Base-by-base conservation (phyloP, 2,329 filamentous ascomycete genomes). In the Myotisia sp. region DNA sequence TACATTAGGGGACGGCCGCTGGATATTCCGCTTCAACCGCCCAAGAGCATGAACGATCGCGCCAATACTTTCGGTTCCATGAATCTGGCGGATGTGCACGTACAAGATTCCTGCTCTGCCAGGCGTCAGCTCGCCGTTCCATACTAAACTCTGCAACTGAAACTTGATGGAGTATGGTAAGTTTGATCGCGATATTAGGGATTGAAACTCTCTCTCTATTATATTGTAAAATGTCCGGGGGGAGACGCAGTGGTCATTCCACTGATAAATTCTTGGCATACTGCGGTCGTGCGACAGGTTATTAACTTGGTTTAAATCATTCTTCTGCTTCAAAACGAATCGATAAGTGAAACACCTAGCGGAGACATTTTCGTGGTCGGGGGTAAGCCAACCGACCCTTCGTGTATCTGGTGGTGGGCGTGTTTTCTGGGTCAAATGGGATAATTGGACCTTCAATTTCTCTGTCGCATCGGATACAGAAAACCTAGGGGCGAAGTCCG, bases 91-190 rank as follows among this genome's bases (percentile, higher is more conserved):
- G n/a, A 33, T 14, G 6, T 19, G 5, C 4, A 14, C 12, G 12
- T 20, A 16, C 4, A 29, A 13, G 5, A 30, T 18, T 3, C 16
- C 20, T 0, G 74, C 70, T 1, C 57, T 67, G 0, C 47, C 44
- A 0, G 79, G 77, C 8, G 71, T 59, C 1, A 84, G 59, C 36
- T 68, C 72, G 14, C 70, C 71, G 43, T 79, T 79, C 45, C 66
- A 62, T 0, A 74, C 71, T 4, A 86, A 54, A 10, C 65, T 67
- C 33, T 78, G 67, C 4, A 81, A 56, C 43, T 80, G 76, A 45
- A 74, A 79, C 4, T 71, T 59, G 1, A 76, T 47, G 0, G 55
- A 49, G 41, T 74, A 81, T 4, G 69, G 56, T 37, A 71, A 44
- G 2, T 42, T 51, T 5, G 37, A 21, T 5, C n/a, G 5, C 13